Conservation (phyloP, 2,329 filamentous ascomycete species). For the Cercospora brassicicola region DNA sequence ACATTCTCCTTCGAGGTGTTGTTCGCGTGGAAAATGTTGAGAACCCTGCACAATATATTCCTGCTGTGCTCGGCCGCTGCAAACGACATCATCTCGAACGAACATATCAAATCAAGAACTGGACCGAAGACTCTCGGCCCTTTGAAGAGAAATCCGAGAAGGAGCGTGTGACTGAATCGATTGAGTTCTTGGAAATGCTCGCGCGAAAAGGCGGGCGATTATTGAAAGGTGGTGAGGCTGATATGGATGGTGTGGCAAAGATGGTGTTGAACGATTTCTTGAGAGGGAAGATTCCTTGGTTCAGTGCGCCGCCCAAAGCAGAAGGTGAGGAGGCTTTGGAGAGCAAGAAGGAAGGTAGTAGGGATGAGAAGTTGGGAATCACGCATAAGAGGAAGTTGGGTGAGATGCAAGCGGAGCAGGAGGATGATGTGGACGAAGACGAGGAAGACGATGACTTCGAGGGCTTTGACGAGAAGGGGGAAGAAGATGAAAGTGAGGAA, state of each 20-base stretch:
- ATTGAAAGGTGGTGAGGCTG: slow-evolving; percentile 88
- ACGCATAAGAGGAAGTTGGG: slow-evolving; percentile 77
- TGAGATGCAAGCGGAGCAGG: slow-evolving; percentile 39
- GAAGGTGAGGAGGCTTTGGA: slow-evolving; percentile 50
- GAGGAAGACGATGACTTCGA: slow-evolving; percentile 31
- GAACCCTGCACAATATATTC: slow-evolving; percentile 93
- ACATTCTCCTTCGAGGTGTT: slow-evolving; percentile 85
- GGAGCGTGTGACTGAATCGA: slow-evolving; percentile 56
- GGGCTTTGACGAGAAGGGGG: slow-evolving; percentile 39
- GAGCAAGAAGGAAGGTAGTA: slow-evolving; percentile 58
- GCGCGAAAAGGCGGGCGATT: slow-evolving; percentile 84
- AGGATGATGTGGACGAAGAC: slow-evolving; percentile 32
- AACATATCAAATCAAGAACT: slow-evolving; percentile 85
- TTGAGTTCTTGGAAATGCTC: slow-evolving; percentile 81
- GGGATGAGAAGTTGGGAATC: slow-evolving; percentile 77
- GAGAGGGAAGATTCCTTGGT: slow-evolving; percentile 95
- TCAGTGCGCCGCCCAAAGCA: slow-evolving; percentile 69
- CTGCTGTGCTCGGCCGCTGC: slow-evolving; percentile 74
- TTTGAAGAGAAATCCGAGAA: slow-evolving; percentile 35
- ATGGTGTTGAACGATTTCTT: slow-evolving; percentile 97
- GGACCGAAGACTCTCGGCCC: slow-evolving; percentile 41
- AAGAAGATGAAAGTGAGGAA: slow-evolving; percentile 27
- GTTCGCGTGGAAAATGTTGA: slow-evolving; percentile 95
- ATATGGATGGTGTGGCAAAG: slow-evolving; percentile 91
- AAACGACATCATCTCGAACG: slow-evolving; percentile 86